Evolutionary conservation across 106 monocot species (phyloP).

Genomic region (Dendrobium nobile): DNA sequence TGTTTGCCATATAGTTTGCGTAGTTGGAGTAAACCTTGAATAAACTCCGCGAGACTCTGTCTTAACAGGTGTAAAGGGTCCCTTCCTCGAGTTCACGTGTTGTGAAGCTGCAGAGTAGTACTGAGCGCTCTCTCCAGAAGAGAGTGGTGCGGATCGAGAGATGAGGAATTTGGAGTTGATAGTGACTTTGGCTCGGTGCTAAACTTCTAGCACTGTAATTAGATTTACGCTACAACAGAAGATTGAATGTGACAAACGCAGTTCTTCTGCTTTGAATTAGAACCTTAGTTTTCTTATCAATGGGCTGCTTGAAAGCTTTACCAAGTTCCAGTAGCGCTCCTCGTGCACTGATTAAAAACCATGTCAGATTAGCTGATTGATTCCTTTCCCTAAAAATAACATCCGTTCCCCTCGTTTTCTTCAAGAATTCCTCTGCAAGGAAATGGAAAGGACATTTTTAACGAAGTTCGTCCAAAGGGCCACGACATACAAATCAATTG

Average conservation of each 20-base stretch:
- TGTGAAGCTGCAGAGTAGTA: constrained; percentile 33
- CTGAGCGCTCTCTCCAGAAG: constrained; percentile 29
- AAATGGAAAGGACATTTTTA: no score
- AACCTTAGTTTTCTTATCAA: constrained; percentile 23
- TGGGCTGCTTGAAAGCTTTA: background rate
- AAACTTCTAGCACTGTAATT: constrained; percentile 28
- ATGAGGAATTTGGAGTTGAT: constrained; percentile 34
- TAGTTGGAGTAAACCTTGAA: constrained; percentile 29
- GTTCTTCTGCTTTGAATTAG: background rate
- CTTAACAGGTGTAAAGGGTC: constrained; percentile 36
- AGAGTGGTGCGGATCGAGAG: background rate
- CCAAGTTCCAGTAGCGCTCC: constrained; percentile 10
- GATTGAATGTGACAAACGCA: background rate
- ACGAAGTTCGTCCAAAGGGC: no score
- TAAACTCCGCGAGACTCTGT: constrained; percentile 35
- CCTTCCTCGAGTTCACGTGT: constrained; percentile 28
- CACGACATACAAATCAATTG: background rate
- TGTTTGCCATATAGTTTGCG: constrained; percentile 52
- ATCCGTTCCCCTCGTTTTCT: no score
- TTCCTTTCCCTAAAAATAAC: background rate
- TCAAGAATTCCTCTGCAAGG: no score
- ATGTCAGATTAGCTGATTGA: constrained; percentile 20
- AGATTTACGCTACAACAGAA: constrained; percentile 1
- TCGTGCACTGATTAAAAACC: constrained; percentile 45
- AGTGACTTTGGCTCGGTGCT: constrained; percentile 27